Evolutionary conservation across 768 basidiomycete genomes (phyloP), one percentile per base, ranked within the genome.

Genomic region (Boletus pseudopeckii): DNA sequence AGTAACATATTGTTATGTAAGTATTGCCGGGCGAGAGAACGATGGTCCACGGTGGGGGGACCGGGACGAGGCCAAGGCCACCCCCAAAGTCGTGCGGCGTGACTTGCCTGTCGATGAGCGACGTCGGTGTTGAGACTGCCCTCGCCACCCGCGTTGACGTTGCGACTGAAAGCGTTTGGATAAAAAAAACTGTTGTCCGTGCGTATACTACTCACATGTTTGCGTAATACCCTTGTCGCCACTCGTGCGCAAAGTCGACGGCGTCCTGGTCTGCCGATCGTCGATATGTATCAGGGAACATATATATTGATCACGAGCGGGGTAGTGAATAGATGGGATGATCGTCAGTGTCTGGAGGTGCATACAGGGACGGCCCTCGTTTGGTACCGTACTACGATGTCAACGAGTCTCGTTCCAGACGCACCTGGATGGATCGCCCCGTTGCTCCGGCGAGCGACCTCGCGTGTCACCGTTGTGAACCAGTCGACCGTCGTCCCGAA

Each of bases 401-500:
- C 9, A 1, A 26, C 24, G 41, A 28, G 8, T 32, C 26, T 28
- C 1, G 26, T 28, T 28, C 14, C 6, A 22, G 15, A 60, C 65
- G 26, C 15, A 64, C 68, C 60, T 50, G 2, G 37, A 24, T 30
- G 18, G 2, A 71, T 18, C 1, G 45, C 41, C 0, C 54, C 67
- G 8, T 53, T 36, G 55, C 58, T 62, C 4, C 43, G 52, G 13
- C 39, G 53, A 18, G 55, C 38, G 26, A 68, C 48, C 33, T 64
- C 24, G 15, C 60, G 69, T 28, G 28, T 53, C 33, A 68, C 54
- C 1, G 67, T 59, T 2, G 58, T 60, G 55, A 63, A 62, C 67
- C 69, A 81, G 54, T 81, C 77, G 11, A 80, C 77, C 3, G 76
- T 74, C 1, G 80, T 82, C 5, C 80, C 80, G 44, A 82, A 74